phyloP scores from a whole-genome alignment of 805 yeast genomes.

The Kluyveromyces wickerhamii region DNA sequence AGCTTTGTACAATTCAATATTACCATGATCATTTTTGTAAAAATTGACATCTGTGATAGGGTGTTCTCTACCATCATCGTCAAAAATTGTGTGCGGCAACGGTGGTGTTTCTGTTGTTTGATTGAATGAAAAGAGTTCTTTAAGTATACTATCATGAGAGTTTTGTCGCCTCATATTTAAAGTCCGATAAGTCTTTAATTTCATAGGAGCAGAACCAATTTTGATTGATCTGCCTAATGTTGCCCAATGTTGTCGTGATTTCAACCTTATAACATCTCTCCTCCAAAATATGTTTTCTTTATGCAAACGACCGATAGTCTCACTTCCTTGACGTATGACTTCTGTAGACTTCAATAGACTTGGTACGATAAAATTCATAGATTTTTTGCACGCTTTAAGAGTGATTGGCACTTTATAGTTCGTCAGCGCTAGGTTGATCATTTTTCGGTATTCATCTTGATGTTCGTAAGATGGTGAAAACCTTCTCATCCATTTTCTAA shows the following conservation, averaged over 20 bases:
- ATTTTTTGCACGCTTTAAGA: slow-evolving; percentile 9
- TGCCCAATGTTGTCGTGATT: slow-evolving; percentile 22
- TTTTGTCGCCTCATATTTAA: slow-evolving; percentile 7
- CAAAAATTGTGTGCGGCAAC: slow-evolving; percentile 10
- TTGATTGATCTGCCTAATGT: slow-evolving; percentile 19
- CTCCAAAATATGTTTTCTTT: slow-evolving; percentile 12
- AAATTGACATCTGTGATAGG: slow-evolving; percentile 11
- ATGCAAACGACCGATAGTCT: neutral
- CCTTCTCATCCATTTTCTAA: neutral
- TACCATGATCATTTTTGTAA: slow-evolving; percentile 17
- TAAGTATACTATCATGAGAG: slow-evolving; percentile 10
- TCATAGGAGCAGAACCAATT: slow-evolving; percentile 9
- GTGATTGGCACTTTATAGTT: slow-evolving; percentile 14
- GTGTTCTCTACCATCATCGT: slow-evolving; percentile 6
- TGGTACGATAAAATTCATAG: slow-evolving; percentile 15
- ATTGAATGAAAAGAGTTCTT: slow-evolving; percentile 16
- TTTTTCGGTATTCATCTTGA: neutral
- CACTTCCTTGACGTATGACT: slow-evolving; percentile 5
- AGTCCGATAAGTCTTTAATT: slow-evolving; percentile 7
- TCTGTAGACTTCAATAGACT: slow-evolving; percentile 12
- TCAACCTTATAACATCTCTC: slow-evolving; percentile 13
- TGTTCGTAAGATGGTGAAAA: neutral
- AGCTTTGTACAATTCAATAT: slow-evolving; percentile 18
- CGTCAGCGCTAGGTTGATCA: slow-evolving; percentile 7
- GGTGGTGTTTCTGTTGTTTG: slow-evolving; percentile 19